Evolutionary conservation across 345 rosid species (phyloP).

Genomic region (Angophora floribunda): DNA sequence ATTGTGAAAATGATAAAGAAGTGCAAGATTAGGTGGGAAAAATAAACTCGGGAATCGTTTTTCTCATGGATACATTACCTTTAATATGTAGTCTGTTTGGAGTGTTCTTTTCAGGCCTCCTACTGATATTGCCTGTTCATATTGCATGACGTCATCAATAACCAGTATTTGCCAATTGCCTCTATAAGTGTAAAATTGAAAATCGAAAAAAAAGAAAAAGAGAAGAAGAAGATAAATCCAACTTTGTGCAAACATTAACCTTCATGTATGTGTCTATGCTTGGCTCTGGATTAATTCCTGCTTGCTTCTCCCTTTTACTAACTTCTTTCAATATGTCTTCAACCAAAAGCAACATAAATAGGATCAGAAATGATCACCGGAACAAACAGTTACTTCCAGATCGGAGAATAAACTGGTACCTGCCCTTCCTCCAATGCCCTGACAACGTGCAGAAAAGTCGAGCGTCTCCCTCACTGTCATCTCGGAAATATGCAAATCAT

Average conservation of each 20-base stretch:
- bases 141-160: not conserved
- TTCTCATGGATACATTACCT: not conserved
- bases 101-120: not conserved
- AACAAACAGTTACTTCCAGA: not conserved
- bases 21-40: not conserved
- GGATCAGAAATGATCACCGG: not conserved
- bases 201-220: too few species aligned
- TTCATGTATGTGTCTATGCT: constrained; percentile 11
- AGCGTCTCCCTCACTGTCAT: constrained; percentile 62
- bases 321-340: constrained; percentile 7
- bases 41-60: not conserved
- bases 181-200: not conserved
- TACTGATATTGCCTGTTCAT: constrained; percentile 4
- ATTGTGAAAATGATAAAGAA: not conserved
- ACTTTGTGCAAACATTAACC: not conserved
- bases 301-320: constrained; percentile 4
- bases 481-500: constrained; percentile 43
- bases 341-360: not conserved
- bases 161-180: not conserved
- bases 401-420: not conserved
- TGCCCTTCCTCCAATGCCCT: constrained; percentile 41
- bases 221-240: not conserved
- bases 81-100: constrained; percentile 4
- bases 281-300: constrained; percentile 8
- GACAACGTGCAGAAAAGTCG: constrained; percentile 48